Evolutionary conservation across 2,329 filamentous ascomycete genomes (phyloP), one percentile per base, ranked within the genome.

Genomic region (Cadophora gregata): DNA sequence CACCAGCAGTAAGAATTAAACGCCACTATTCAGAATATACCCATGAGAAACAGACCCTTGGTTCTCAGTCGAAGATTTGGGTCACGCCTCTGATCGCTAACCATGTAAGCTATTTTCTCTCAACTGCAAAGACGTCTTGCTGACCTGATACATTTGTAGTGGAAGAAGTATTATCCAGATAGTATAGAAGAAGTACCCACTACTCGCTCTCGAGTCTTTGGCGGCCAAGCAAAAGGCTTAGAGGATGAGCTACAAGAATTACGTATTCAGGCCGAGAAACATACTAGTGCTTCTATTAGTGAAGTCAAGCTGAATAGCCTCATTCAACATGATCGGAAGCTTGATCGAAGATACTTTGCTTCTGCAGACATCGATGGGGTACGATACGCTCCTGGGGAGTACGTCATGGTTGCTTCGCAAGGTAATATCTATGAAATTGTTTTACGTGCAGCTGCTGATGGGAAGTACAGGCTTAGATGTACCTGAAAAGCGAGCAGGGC

Each of bases 311-410:
- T 50, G 9, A 7, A 50, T 24, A 24, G 8, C 19, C n/a, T 24
- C 7, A 53, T 29, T 7, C 6, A 12, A 25, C 24, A 53, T 9
- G 48, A 53, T 53, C 24, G 24, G 21, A 53, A 53, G 24, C 48
- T 27, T 29, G 48, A 53, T 6, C 10, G 48, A 31, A 31, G 14
- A 9, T 12, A 14, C 24, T 53, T 29, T 50, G 51, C 62, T 31
- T 47, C 62, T 16, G 38, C n/a, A 1, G 31, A 6, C 4, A 25
- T 63, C 8, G 27, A 48, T 58, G 38, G 38, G 2, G 31, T 25
- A 7, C n/a, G 8, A 19, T 63, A 63, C 29, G 24, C 0, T 9
- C 27, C 36, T 33, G 62, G 62, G 8, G 62, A 63, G 16, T 63
- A 16, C 29, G 62, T 63, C 2, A 16, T 58, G 7, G 19, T 63